Base-by-base conservation (phyloP, 495 filamentous ascomycete genomes). In the Diplogelasinospora grovesii region DNA sequence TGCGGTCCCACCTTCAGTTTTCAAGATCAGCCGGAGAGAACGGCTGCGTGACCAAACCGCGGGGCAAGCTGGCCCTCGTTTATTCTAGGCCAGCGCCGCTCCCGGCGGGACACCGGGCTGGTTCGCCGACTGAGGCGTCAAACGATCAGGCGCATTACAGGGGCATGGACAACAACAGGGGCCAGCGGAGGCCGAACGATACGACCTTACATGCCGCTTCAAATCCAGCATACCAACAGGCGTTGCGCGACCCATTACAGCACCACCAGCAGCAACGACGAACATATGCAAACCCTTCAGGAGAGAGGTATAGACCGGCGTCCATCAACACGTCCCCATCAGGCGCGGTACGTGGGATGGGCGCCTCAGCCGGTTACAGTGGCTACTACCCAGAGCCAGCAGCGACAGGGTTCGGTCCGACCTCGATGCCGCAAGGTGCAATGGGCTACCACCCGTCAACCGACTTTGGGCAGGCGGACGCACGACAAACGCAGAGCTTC, bases 141-240 rank as follows among this genome's bases (percentile, higher is more conserved):
- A 56, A 63, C 61, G 57, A 50, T 49, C 51, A 54, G 63, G 61
- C 50, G 45, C 56, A 68, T 21, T 30, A 13, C 46, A 58, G 65
- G 70, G 78, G 68, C 36, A 86, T 88, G 83, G 83, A 85, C 71
- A 79, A 82, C 66, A 74, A 79, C 56, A 65, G 66, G 54, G 71
- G 70, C 46, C 75, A 71, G 60, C 72, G 78, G 61, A 79, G 82
- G 75, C 81, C 79, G 64, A 75, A 83, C 73, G 82, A 83, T 53
- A 68, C 74, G 60, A 69, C 76, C 43, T 53, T 47, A 22, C 63
- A 66, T 45, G 45, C 58, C 33, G 46, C 61, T 57, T 60, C 63
- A 34, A 69, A 62, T 46, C 47, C 61, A 25, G 61, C 69, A 46
- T 73, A 69, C 46, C 50, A 61, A 24, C 55, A 52, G 25, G 49